Evolutionary conservation across 2,329 filamentous ascomycete species (phyloP), one percentile per base, ranked within the genome.

Genomic region (Metarhizium robertsii): DNA sequence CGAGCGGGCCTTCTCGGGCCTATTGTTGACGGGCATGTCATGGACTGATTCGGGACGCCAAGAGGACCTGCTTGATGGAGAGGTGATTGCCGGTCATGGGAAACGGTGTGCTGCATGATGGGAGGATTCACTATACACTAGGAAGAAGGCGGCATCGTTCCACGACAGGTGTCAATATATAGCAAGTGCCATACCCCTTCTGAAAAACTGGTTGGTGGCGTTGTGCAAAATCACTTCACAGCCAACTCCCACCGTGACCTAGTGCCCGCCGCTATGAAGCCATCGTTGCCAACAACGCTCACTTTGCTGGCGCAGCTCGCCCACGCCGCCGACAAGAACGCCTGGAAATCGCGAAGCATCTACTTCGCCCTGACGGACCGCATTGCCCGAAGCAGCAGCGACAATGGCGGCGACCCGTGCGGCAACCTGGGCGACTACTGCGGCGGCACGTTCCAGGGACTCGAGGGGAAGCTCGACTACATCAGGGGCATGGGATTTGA

Each of bases 401-500:
- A 74, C 25, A 73, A 69, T 4, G 74, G 71, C 4, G 74, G 75
- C n/a, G 69, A 66, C 25, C 57, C 68, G 1, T 80, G 78, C 61
- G 61, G 68, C 7, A 61, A 69, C 40, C 66, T 75, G n/a, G 62
- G 67, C 32, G 64, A 66, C 30, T 85, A 84, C 66, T 86, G 84
- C 60, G 81, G 81, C 45, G 84, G 84, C 16, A 81, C 79, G 1
- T 87, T 79, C 63, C 67, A 72, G 53, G 84, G 84, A 6, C 73
- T 86, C 34, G 73, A 78, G 60, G 74, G 79, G 57, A 75, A 80
- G 58, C 74, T 86, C 45, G 82, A 85, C 66, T 85, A 85, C 64
- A 85, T 86, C 64, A 73, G 81, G 62, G 75, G 75, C 51, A 80
- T 84, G 76, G 80, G 80, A 29, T 83, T 83, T 59, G 77, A 78